A percentile compares a stretch with the other conserved stretches of the same genome.
Conservation (phyloP, 179 eudicot species). For the Vitellaria paradoxa region DNA sequence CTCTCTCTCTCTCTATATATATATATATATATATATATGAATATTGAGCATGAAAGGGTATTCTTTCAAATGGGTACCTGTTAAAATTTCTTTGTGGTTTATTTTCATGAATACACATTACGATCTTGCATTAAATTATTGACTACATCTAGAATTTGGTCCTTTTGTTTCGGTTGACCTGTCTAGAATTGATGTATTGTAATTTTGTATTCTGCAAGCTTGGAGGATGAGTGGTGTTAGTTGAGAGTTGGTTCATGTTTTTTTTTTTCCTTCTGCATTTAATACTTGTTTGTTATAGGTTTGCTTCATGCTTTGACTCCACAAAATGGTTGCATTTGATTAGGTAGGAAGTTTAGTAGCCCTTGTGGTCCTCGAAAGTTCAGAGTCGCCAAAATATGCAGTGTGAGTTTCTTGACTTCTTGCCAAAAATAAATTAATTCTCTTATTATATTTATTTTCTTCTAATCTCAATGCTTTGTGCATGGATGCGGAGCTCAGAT, state of each 20-base stretch:
- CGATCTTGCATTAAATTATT: background rate
- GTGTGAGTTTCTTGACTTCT: slow-evolving; percentile 37
- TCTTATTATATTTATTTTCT: background rate
- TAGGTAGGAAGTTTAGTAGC: slow-evolving; percentile 37
- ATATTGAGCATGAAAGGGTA: background rate
- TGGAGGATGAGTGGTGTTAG: background rate
- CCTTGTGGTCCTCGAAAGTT: slow-evolving; percentile 19
- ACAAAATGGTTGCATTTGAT: slow-evolving; percentile 20
- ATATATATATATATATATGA: no score
- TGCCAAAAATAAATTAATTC: background rate
- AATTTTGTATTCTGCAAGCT: background rate
- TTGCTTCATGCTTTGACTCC: slow-evolving; percentile 12
- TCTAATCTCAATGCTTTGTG: background rate
- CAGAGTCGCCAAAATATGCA: slow-evolving; percentile 20
- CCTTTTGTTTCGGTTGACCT: background rate
- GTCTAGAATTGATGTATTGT: background rate
- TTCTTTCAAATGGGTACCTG: background rate
- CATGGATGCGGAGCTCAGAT: slow-evolving; percentile 34
- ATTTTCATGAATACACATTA: background rate
- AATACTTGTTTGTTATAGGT: slow-evolving; percentile 6
- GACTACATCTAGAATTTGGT: background rate
- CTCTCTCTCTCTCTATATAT: background rate
- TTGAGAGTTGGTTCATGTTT: background rate
- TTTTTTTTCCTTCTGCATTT: background rate
- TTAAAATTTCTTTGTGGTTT: background rate